phyloP scores from a whole-genome alignment of 257 asterid genomes.

The Plectranthus barbatus region DNA sequence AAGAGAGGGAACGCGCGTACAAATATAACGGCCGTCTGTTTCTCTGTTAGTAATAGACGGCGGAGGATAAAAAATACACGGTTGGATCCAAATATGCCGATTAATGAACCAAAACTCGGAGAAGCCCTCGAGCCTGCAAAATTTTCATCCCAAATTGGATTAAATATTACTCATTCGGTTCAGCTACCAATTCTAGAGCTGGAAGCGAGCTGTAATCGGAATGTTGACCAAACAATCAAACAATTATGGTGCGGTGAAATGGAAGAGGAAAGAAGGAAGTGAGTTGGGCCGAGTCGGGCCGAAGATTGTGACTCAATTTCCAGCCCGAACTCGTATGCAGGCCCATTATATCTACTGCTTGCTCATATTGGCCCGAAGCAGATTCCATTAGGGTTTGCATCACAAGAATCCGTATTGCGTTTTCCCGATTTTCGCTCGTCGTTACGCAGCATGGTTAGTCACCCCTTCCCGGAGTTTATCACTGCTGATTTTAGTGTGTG shows the following conservation, averaged over 20 bases:
- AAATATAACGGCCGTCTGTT: neutral
- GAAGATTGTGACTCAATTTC: neutral
- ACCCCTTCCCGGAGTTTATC: neutral
- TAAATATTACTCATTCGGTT: neutral
- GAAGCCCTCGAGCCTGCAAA: no score
- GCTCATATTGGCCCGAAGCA: conserved; percentile 25
- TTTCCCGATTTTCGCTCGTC: conserved; percentile 7
- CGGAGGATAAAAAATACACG: neutral
- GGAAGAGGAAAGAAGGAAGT: neutral
- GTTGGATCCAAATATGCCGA: no score
- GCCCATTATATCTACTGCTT: conserved; percentile 24
- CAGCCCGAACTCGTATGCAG: conserved; percentile 24
- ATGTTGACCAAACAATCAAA: neutral
- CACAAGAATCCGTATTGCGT: neutral
- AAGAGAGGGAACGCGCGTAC: no score
- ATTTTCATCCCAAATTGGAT: neutral
- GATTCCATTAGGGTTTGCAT: conserved; percentile 25
- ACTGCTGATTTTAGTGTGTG: neutral
- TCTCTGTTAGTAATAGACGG: neutral
- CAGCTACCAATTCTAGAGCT: neutral
- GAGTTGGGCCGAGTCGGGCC: conserved; percentile 41
- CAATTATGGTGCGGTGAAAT: conserved; percentile 2
- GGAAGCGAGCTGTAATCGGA: neutral
- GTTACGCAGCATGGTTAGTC: conserved; percentile 11
- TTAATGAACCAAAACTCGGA: no score